These are phyloP conservation scores for Penicillium psychrosexuale DNA, from an alignment of 2,329 filamentous ascomycete genomes.

Conservation along the genomic window DNA sequence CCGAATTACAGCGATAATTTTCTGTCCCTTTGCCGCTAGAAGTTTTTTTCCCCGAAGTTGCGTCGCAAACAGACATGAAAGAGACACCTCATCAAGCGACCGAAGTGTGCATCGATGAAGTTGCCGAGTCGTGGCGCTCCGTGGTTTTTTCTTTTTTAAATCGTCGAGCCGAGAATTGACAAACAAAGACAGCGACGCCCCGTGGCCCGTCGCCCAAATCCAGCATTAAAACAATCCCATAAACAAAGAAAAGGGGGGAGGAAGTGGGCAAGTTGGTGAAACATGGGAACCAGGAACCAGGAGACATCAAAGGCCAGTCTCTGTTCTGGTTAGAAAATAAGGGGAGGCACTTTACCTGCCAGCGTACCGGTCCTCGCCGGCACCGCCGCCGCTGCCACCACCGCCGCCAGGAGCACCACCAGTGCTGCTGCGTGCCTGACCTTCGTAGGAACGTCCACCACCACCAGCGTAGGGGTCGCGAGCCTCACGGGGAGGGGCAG, in stretches of 20 bases:
- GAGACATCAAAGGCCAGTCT: conserved; percentile 17
- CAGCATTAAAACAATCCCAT: conserved; percentile 39
- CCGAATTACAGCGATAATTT: conserved; percentile 47
- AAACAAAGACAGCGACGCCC: conserved; percentile 38
- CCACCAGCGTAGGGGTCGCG: conserved; percentile 32
- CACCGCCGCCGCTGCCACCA: conserved; percentile 10
- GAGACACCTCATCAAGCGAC: conserved; percentile 38
- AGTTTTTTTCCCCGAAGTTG: conserved; percentile 35
- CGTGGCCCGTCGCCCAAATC: conserved; percentile 37
- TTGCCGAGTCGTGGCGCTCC: conserved; percentile 34
- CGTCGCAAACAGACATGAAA: conserved; percentile 40
- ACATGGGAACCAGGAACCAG: conserved; percentile 19
- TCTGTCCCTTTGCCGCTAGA: conserved; percentile 43
- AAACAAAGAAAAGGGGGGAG: conserved; percentile 28
- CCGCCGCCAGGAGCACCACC: neutral
- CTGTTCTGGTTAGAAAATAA: conserved; percentile 23
- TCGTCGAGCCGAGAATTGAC: conserved; percentile 35
- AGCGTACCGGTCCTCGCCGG: conserved; percentile 41
- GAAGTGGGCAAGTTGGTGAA: conserved; percentile 22
- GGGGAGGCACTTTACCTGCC: conserved; percentile 37
- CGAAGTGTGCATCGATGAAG: conserved; percentile 33
- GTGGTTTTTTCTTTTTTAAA: conserved; percentile 22
- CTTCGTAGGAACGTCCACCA: conserved; percentile 38
- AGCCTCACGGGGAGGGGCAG: conserved; percentile 36
- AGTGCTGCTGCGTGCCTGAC: conserved; percentile 16